Evolutionary conservation across 768 basidiomycete species (phyloP).

Genomic region (Tulasnella sp.): DNA sequence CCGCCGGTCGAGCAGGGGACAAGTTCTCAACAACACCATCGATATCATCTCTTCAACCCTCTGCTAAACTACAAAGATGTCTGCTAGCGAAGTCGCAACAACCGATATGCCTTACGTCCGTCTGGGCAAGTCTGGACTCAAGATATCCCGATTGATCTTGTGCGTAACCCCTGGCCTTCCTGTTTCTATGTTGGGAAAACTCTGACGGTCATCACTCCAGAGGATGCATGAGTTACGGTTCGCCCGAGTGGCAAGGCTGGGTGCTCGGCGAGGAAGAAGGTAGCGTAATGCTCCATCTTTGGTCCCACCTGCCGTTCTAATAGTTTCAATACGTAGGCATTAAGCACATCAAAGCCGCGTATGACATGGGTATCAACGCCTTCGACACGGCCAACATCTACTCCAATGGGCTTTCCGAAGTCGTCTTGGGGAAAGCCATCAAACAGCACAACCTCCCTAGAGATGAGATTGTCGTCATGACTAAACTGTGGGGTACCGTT

Average conservation of each 20-base stretch:
- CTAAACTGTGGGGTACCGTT: conserved; percentile 42
- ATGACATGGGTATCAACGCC: conserved; percentile 30
- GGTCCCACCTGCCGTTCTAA: not conserved
- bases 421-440: conserved; percentile 69
- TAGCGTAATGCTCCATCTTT: not conserved
- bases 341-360: conserved; percentile 55
- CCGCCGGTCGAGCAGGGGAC: not conserved
- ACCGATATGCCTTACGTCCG: conserved; percentile 25
- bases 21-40: not conserved
- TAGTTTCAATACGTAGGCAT: not conserved
- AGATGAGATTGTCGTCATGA: conserved; percentile 71
- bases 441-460: conserved; percentile 53
- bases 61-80: not conserved
- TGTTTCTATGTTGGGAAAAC: not conserved
- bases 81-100: not conserved
- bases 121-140: conserved; percentile 28
- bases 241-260: conserved; percentile 53
- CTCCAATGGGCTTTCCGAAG: conserved; percentile 62
- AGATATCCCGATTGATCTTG: conserved; percentile 24
- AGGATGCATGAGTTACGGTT: conserved; percentile 58
- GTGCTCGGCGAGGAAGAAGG: conserved; percentile 50
- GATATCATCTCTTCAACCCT: not conserved
- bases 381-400: conserved; percentile 37
- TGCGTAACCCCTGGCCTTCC: not conserved
- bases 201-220: conserved; percentile 37